Evolutionary conservation across 164 flowering plant genomes (phyloP).

Genomic region (Warburgia ugandensis): DNA sequence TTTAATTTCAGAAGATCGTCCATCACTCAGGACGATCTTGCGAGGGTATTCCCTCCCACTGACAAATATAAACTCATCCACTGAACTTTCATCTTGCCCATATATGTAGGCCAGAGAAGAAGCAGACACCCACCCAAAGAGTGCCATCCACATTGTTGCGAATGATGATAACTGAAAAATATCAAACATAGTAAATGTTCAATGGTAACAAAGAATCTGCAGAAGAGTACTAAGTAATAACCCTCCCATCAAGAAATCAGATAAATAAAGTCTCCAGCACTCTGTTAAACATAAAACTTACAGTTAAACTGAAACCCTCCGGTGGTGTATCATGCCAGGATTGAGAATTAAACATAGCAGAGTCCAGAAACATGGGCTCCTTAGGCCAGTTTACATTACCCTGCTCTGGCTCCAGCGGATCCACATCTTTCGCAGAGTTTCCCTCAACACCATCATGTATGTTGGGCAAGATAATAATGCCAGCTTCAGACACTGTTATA

Average conservation of each 20-base stretch:
- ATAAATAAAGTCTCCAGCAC: not conserved
- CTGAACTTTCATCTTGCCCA: slow-evolving; percentile 60
- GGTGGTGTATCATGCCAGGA: slow-evolving; percentile 83
- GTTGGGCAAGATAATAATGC: slow-evolving; percentile 47
- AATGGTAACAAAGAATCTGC: slow-evolving; percentile 1
- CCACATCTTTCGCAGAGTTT: slow-evolving; percentile 19
- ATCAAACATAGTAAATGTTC: not conserved
- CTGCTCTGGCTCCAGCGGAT: slow-evolving; percentile 28
- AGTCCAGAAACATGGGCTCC: slow-evolving; percentile 34
- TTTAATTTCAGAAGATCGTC: slow-evolving; percentile 82
- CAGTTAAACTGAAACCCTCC: slow-evolving; percentile 67
- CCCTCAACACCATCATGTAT: slow-evolving; percentile 24
- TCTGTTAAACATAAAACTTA: slow-evolving; percentile 23
- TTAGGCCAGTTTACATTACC: slow-evolving; percentile 44
- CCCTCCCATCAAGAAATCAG: not conserved
- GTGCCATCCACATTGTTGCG: slow-evolving; percentile 78
- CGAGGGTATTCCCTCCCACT: slow-evolving; percentile 76
- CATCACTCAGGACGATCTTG: slow-evolving; percentile 50
- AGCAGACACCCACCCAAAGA: slow-evolving; percentile 83
- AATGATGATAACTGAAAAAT: slow-evolving; percentile 65
- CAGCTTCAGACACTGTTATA: slow-evolving; percentile 61
- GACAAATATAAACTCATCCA: slow-evolving; percentile 49
- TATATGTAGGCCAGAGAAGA: slow-evolving; percentile 85
- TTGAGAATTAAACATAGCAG: slow-evolving; percentile 48
- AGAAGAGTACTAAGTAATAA: not conserved